These are phyloP conservation scores for Penicillium pulvis DNA, from an alignment of 495 filamentous ascomycete species.

Conservation along the genomic window DNA sequence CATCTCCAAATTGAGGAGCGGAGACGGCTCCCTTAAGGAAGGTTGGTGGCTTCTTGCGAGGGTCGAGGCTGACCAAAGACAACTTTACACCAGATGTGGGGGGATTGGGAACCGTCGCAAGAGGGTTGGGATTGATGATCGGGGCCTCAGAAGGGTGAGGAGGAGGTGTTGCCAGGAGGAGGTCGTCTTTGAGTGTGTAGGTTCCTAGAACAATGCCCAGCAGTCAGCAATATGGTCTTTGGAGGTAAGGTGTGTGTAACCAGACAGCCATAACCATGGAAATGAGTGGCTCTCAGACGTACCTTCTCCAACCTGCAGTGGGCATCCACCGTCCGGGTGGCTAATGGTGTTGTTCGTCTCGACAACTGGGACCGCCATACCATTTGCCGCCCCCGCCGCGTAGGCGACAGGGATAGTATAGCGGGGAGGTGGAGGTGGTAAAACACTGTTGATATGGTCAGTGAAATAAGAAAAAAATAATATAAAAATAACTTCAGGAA, in stretches of 20 bases:
- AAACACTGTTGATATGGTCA: slow-evolving; percentile 57
- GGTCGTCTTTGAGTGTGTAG: slow-evolving; percentile 83
- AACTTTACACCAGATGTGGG: slow-evolving; percentile 86
- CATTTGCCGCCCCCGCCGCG: slow-evolving; percentile 63
- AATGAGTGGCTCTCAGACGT: slow-evolving; percentile 1
- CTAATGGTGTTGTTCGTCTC: slow-evolving; percentile 90
- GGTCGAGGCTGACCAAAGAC: slow-evolving; percentile 70
- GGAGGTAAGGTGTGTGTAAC: neutral
- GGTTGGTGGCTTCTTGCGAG: slow-evolving; percentile 57
- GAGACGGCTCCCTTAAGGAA: slow-evolving; percentile 41
- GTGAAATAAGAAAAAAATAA: neutral
- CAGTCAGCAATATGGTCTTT: slow-evolving; percentile 20
- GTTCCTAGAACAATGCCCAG: slow-evolving; percentile 58
- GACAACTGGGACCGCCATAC: slow-evolving; percentile 68
- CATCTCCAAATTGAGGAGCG: slow-evolving; percentile 82
- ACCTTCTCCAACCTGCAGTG: slow-evolving; percentile 94
- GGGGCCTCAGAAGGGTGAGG: slow-evolving; percentile 93
- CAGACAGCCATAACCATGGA: neutral
- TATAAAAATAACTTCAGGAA: neutral
- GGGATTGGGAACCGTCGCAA: slow-evolving; percentile 78
- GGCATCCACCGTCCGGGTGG: slow-evolving; percentile 69
- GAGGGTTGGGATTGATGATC: slow-evolving; percentile 80
- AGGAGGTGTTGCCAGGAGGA: slow-evolving; percentile 90
- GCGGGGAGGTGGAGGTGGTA: slow-evolving; percentile 82
- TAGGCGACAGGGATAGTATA: slow-evolving; percentile 71